Base-by-base conservation (phyloP, 2,329 filamentous ascomycete species). In the Meredithiella fracta region DNA sequence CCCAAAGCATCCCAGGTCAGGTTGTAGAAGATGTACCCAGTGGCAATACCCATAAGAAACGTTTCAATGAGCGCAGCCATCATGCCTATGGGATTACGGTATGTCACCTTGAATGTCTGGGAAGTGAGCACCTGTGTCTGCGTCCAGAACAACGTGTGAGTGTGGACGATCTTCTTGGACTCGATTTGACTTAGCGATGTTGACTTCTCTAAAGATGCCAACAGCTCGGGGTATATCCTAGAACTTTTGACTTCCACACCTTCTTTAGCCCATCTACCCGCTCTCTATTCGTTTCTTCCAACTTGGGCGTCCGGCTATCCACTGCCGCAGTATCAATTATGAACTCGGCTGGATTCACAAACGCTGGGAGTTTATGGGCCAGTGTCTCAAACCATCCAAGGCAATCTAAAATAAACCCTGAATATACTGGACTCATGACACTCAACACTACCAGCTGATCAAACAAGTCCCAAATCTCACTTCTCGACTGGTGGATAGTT, bases 331-430 rank as follows among this genome's bases (percentile, higher is more conserved):
- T 72, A 61, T 90, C 85, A 56, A 90, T 83, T 52, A 88, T 66
- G 63, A 82, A 84, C 61, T 90, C 85, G 1, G 85, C 85, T 0
- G 86, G 85, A 61, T 90, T 90, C 49, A 86, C 83, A 62, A 87
- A 88, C 0, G 79, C 70, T 0, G 83, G 85, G 47, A 87, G 68
- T 11, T 75, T 68, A 60, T 82, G 76, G 0, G 81, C 83, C 9
- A 76, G 68, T 2, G 65, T 62, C 8, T 75, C 72, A 60, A 90
- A 88, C 72, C 86, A 83, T 0, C 75, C 67, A 3, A 86, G 65
- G 51, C 80, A 83, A 1, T 75, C 72, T 2, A 70, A 66, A 25
- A 75, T 73, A 0, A 71, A 68, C 0, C 85, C 85, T 22, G 80
- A 82, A 62, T 83, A 90, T 0, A 88, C 76, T 0, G 82, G 78